Conservation (phyloP, 257 asterid genomes). For the Jacaranda copaia region DNA sequence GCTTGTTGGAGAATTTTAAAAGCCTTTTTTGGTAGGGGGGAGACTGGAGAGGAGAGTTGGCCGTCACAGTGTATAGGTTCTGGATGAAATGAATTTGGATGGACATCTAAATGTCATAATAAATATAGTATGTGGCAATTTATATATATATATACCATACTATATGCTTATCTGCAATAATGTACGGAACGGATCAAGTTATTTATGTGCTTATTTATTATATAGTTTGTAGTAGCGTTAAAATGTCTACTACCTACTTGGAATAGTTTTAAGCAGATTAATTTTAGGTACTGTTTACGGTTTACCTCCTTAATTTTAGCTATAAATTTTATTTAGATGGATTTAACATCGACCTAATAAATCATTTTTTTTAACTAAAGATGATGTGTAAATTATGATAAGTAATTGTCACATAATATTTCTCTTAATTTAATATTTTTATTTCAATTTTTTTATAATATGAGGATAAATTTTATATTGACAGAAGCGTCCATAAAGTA, state of each 20-base stretch:
- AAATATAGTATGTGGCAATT: neutral
- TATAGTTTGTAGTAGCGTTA: neutral
- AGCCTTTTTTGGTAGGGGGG: constrained; percentile 27
- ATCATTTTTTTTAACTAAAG: no score
- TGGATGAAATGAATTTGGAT: constrained; percentile 22
- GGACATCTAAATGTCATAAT: constrained; percentile 18
- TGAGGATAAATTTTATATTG: no score
- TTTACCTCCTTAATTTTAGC: neutral
- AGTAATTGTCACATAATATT: no score
- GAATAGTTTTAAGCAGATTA: neutral
- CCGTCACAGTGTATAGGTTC: no score
- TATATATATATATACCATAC: neutral
- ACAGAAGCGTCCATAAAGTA: no score
- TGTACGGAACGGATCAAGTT: constrained; percentile 13
- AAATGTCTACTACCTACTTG: no score
- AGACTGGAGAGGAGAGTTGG: no score
- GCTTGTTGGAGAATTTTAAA: constrained; percentile 46
- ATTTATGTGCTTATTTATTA: constrained; percentile 17
- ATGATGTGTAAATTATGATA: neutral
- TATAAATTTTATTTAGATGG: neutral
- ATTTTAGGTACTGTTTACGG: neutral
- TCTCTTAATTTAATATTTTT: no score
- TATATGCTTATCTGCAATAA: neutral
- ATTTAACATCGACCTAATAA: neutral
- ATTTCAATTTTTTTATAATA: no score